phyloP scores from a whole-genome alignment of 2,329 filamentous ascomycete genomes.

The Akanthomyces lecanii region DNA sequence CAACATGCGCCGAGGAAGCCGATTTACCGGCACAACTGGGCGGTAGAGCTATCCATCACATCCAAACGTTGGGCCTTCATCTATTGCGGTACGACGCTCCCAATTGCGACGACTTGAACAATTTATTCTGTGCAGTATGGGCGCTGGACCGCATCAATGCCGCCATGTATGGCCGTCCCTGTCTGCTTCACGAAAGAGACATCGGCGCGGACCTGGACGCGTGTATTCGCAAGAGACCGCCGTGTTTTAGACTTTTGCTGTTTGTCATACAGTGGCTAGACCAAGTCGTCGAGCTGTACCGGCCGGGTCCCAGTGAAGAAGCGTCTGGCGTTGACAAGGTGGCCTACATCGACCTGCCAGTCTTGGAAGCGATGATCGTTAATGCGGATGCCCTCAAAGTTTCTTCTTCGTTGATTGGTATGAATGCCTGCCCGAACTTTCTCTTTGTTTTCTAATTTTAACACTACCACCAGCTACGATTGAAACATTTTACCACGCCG shows the following conservation, averaged over 20 bases:
- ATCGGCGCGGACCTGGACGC: slow-evolving; percentile 50
- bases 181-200: slow-evolving; percentile 58
- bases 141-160: slow-evolving; percentile 57
- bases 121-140: slow-evolving; percentile 56
- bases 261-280: slow-evolving; percentile 53
- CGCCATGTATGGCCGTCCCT: slow-evolving; percentile 56
- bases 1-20: slow-evolving; percentile 48
- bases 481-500: slow-evolving; percentile 60
- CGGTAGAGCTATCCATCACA: slow-evolving; percentile 52
- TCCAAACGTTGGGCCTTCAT: slow-evolving; percentile 53
- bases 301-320: slow-evolving; percentile 44
- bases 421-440: slow-evolving; percentile 17
- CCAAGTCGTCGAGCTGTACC: slow-evolving; percentile 56
- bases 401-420: slow-evolving; percentile 47
- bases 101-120: slow-evolving; percentile 41
- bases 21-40: slow-evolving; percentile 52
- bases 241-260: slow-evolving; percentile 55
- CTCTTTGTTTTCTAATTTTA: neutral
- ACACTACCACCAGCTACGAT: slow-evolving; percentile 45
- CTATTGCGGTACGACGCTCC: slow-evolving; percentile 39
- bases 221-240: slow-evolving; percentile 47
- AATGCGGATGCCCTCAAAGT: slow-evolving; percentile 49
- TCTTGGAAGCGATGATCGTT: slow-evolving; percentile 54
- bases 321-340: slow-evolving; percentile 40
- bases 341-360: slow-evolving; percentile 49